A percentile compares a stretch with the other conserved stretches of the same genome.
Evolutionary conservation across 192 early-diverging fungal genomes (phyloP).

Genomic region (Coemansia sp.): DNA sequence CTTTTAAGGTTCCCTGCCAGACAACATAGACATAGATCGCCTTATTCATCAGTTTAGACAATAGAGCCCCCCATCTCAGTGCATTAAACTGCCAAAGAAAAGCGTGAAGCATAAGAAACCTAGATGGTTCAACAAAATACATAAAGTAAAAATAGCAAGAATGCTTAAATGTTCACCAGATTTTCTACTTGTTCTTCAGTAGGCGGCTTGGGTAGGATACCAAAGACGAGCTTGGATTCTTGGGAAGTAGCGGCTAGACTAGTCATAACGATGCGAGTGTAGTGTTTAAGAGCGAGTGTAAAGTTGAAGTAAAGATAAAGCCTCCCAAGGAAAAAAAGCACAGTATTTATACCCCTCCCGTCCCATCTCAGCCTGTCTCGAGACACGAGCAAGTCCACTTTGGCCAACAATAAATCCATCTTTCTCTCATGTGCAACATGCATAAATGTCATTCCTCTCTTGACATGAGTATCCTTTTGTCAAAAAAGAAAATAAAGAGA

Average conservation of each 20-base stretch:
- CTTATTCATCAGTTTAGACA: background rate
- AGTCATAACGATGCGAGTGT: background rate
- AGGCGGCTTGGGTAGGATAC: background rate
- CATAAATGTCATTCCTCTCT: background rate
- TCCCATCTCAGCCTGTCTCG: background rate
- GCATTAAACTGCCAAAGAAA: background rate
- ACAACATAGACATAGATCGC: slow-evolving; percentile 1
- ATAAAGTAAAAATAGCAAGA: background rate
- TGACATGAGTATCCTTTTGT: background rate
- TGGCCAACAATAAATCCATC: slow-evolving; percentile 1
- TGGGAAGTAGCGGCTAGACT: background rate
- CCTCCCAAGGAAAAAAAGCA: background rate
- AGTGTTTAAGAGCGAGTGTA: background rate
- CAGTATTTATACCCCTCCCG: background rate
- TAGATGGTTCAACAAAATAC: background rate
- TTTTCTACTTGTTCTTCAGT: background rate
- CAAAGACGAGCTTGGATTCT: background rate
- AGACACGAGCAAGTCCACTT: background rate
- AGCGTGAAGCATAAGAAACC: background rate
- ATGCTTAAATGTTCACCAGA: background rate
- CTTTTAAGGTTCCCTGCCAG: background rate
- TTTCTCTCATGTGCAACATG: background rate
- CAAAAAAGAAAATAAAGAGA: slow-evolving; percentile 3
- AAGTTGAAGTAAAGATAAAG: background rate
- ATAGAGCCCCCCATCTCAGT: background rate